Evolutionary conservation across 78 protist species (phyloP).

Genomic region (Dictyostelium brefeldianum): DNA sequence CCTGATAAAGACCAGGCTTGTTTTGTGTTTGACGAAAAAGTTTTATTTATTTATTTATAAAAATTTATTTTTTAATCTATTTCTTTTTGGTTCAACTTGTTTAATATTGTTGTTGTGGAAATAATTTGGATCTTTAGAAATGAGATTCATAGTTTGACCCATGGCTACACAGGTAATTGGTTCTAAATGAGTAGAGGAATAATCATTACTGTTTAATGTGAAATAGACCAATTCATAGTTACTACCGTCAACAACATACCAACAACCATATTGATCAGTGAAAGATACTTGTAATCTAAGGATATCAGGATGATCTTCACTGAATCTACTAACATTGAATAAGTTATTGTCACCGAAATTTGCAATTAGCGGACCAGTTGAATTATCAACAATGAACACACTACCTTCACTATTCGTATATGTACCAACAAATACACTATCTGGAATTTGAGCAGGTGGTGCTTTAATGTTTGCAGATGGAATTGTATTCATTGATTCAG

Average conservation of each 20-base stretch:
- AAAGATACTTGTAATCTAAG: conserved; percentile 25
- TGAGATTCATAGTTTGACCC: conserved; percentile 45
- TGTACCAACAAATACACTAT: conserved; percentile 20
- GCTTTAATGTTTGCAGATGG: not conserved
- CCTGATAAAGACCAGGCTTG: too few species aligned
- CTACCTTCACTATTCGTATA: conserved; percentile 36
- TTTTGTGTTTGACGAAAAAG: too few species aligned
- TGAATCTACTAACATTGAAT: conserved; percentile 26
- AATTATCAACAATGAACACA: not conserved
- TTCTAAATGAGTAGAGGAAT: not conserved
- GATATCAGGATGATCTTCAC: conserved; percentile 33
- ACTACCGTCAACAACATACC: conserved; percentile 22
- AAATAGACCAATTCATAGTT: conserved; percentile 68
- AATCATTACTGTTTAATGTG: not conserved
- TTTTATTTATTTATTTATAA: not conserved
- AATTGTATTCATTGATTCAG: not conserved
- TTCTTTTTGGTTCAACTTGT: not conserved
- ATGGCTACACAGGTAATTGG: conserved; percentile 17
- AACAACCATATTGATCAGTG: not conserved
- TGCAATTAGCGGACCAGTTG: conserved; percentile 18
- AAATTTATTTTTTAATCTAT: not conserved
- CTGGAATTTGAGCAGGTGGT: conserved; percentile 25
- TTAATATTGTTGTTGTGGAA: not conserved
- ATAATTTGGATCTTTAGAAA: conserved; percentile 37
- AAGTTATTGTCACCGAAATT: conserved; percentile 49